These are phyloP conservation scores for Moesziomyces parantarcticus DNA, from an alignment of 1,284 basidiomycete species.

Conservation along the genomic window DNA sequence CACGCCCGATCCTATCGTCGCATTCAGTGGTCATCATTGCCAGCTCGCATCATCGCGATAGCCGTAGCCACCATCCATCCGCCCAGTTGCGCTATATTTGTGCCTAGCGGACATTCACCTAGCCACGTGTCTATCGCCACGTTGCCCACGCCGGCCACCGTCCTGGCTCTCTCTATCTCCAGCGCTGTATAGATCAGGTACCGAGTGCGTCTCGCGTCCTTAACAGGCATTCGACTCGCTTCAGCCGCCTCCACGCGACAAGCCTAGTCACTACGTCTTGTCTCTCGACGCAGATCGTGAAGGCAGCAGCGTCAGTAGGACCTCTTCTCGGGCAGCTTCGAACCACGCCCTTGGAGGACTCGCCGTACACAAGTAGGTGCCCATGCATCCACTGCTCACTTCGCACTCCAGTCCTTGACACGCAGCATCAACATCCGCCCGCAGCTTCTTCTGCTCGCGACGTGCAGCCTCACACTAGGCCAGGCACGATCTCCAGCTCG, in stretches of 20 bases:
- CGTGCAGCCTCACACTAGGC: neutral
- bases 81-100: constrained; percentile 14
- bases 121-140: neutral
- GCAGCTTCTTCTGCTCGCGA: neutral
- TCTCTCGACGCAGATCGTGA: too few species aligned
- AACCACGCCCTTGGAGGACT: too few species aligned
- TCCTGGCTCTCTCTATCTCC: neutral
- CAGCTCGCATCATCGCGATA: neutral
- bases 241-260: too few species aligned
- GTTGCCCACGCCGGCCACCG: neutral
- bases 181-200: too few species aligned
- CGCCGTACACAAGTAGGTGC: too few species aligned
- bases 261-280: too few species aligned
- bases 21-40: neutral
- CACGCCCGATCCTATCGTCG: neutral
- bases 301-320: too few species aligned
- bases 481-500: neutral
- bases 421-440: neutral
- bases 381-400: neutral
- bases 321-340: too few species aligned
- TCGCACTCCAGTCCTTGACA: neutral
- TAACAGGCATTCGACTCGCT: too few species aligned
- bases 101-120: constrained; percentile 10
- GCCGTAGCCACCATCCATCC: neutral
- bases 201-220: too few species aligned